Evolutionary conservation across 495 filamentous ascomycete species (phyloP).

Genomic region (Penicillium maclennaniae): DNA sequence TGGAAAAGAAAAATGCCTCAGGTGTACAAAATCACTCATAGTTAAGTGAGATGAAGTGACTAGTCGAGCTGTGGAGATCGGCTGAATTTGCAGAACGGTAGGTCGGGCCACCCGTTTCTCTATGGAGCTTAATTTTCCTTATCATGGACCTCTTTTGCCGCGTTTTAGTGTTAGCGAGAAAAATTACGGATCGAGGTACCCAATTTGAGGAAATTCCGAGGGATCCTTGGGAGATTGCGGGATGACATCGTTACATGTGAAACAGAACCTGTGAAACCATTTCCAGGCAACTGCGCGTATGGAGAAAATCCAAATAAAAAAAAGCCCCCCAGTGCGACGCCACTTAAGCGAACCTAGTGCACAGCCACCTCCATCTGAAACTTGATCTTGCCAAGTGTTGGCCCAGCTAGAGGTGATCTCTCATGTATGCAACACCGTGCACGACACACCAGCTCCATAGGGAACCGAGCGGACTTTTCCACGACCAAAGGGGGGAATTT

Average conservation of each 20-base stretch:
- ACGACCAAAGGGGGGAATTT: neutral
- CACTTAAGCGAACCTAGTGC: constrained; percentile 15
- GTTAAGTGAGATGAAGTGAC: constrained; percentile 1
- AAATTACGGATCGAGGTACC: neutral
- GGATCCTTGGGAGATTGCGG: neutral
- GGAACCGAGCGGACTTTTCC: constrained; percentile 15
- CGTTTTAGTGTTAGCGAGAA: neutral
- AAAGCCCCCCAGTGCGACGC: constrained; percentile 15
- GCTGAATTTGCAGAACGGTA: constrained; percentile 5
- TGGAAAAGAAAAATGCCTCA: constrained; percentile 29
- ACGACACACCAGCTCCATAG: constrained; percentile 24
- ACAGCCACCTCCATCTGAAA: constrained; percentile 27
- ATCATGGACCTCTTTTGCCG: neutral
- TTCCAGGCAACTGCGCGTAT: constrained; percentile 15
- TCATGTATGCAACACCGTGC: constrained; percentile 1
- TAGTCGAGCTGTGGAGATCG: constrained; percentile 4
- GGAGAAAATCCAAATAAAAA: constrained; percentile 8
- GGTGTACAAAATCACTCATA: constrained; percentile 29
- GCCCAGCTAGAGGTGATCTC: constrained; percentile 1
- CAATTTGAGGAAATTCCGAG: neutral
- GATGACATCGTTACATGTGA: neutral
- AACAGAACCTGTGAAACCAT: constrained; percentile 8
- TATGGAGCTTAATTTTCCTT: constrained; percentile 24
- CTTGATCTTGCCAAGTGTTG: neutral
- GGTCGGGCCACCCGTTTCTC: constrained; percentile 5